Evolutionary conservation across 192 early-diverging fungal species (phyloP).

Genomic region (Chytriomyces hyalinus): DNA sequence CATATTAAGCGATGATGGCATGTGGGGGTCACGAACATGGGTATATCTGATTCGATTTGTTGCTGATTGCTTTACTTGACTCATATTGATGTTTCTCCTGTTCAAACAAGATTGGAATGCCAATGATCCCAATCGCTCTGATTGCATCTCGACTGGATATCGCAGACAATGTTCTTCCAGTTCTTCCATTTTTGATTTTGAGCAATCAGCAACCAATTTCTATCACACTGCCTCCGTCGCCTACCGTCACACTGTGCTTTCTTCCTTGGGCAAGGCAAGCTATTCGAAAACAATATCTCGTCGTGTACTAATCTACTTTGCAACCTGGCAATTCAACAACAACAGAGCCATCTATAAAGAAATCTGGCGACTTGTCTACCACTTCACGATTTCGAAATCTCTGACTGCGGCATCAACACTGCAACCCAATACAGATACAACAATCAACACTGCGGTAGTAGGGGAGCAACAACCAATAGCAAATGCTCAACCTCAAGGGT

Average conservation of each 20-base stretch:
- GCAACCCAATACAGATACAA: neutral
- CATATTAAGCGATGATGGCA: slow-evolving; percentile 34
- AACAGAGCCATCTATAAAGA: slow-evolving; percentile 30
- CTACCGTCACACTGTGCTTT: slow-evolving; percentile 43
- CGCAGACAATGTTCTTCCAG: slow-evolving; percentile 43
- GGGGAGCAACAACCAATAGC: neutral
- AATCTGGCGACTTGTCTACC: slow-evolving; percentile 29
- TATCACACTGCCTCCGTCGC: slow-evolving; percentile 45
- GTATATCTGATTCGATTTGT: neutral
- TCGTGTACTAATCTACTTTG: slow-evolving; percentile 13
- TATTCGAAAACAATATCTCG: too few species aligned
- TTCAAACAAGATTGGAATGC: slow-evolving; percentile 37
- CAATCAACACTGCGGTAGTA: neutral
- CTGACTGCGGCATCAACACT: neutral
- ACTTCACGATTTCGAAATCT: slow-evolving; percentile 6
- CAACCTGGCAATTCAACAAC: neutral
- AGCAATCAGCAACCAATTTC: slow-evolving; percentile 35
- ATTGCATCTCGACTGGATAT: slow-evolving; percentile 38
- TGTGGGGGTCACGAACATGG: neutral
- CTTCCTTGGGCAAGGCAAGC: slow-evolving; percentile 41
- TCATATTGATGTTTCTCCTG: neutral
- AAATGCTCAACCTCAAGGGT: neutral
- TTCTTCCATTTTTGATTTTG: slow-evolving; percentile 46
- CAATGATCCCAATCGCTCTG: slow-evolving; percentile 45
- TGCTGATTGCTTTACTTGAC: neutral